Percentiles rank a stretch among this genome's conserved stretches.
Conservation (phyloP, 2,329 filamentous ascomycete species). For the Epicoccum nigrum region DNA sequence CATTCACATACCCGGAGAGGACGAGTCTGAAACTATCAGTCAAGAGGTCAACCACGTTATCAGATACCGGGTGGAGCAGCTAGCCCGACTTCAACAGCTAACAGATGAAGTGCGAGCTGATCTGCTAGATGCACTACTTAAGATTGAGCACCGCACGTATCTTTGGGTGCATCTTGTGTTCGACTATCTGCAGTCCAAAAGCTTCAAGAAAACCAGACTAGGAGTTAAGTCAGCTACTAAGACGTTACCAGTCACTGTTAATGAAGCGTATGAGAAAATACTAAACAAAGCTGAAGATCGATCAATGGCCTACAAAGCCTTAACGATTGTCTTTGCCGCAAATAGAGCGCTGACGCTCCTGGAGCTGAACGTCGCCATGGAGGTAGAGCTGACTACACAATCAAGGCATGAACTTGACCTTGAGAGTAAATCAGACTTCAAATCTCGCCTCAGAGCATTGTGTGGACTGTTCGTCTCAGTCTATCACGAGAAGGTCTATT, state of each 20-base stretch:
- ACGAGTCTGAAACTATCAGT: no score
- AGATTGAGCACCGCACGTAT: slow-evolving; percentile 25
- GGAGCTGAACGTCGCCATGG: slow-evolving; percentile 20
- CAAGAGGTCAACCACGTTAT: slow-evolving; percentile 28
- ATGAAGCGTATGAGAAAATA: slow-evolving; percentile 24
- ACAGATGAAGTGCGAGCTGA: slow-evolving; percentile 16
- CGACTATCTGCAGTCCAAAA: slow-evolving; percentile 13
- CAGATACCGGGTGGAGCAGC: slow-evolving; percentile 19
- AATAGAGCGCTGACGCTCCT: slow-evolving; percentile 17
- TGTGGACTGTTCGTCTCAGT: no score
- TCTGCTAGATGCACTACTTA: slow-evolving; percentile 18
- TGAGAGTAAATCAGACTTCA: slow-evolving; percentile 19
- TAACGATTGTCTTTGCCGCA: slow-evolving; percentile 20
- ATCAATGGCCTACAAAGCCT: slow-evolving; percentile 9
- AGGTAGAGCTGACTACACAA: slow-evolving; percentile 8
- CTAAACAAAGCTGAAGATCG: slow-evolving; percentile 21
- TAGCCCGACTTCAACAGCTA: slow-evolving; percentile 20
- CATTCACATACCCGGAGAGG: slow-evolving; percentile 29
- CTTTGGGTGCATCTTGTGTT: slow-evolving; percentile 28
- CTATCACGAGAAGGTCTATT: slow-evolving; percentile 16
- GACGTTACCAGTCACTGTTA: slow-evolving; percentile 17
- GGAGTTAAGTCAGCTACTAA: slow-evolving; percentile 13
- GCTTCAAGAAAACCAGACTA: slow-evolving; percentile 19
- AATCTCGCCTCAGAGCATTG: slow-evolving; percentile 18
- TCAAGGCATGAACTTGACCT: slow-evolving; percentile 16